Evolutionary conservation across 225 moss, liverwort and hornwort species (phyloP).

Genomic region (Pseudoscleropodium purum): DNA sequence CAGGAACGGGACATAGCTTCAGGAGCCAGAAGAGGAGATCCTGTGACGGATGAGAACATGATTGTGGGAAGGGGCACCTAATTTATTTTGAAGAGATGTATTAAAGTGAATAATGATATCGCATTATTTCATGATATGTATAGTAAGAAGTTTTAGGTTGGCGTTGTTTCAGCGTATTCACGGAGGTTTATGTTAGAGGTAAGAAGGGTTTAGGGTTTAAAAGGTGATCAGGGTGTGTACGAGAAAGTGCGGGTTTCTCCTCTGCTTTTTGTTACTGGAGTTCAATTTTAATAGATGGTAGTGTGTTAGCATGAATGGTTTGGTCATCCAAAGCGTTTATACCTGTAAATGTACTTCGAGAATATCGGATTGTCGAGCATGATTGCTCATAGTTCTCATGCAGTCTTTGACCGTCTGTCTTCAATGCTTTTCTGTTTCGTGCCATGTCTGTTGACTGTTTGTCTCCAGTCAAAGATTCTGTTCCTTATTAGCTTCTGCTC

Average conservation of each 20-base stretch:
- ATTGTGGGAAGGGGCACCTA: neutral
- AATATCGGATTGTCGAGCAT: neutral
- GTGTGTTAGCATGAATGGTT: neutral
- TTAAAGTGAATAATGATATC: neutral
- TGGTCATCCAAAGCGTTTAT: neutral
- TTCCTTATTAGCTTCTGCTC: neutral
- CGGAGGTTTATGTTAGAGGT: neutral
- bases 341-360: neutral
- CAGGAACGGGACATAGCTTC: neutral
- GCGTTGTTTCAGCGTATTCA: neutral
- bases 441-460: neutral
- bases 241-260: neutral
- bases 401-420: neutral
- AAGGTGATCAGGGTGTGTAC: neutral
- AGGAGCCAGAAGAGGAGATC: neutral
- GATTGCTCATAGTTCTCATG: neutral
- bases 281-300: conserved; percentile 9
- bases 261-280: neutral
- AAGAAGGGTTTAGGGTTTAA: neutral
- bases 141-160: conserved; percentile 8
- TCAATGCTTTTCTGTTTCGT: neutral
- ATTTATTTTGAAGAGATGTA: neutral
- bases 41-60: neutral
- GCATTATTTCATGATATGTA: conserved; percentile 7
- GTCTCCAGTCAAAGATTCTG: neutral